These are phyloP conservation scores for Microstegium vimineum DNA, from an alignment of 176 grass and related monocot species.

Conservation along the genomic window DNA sequence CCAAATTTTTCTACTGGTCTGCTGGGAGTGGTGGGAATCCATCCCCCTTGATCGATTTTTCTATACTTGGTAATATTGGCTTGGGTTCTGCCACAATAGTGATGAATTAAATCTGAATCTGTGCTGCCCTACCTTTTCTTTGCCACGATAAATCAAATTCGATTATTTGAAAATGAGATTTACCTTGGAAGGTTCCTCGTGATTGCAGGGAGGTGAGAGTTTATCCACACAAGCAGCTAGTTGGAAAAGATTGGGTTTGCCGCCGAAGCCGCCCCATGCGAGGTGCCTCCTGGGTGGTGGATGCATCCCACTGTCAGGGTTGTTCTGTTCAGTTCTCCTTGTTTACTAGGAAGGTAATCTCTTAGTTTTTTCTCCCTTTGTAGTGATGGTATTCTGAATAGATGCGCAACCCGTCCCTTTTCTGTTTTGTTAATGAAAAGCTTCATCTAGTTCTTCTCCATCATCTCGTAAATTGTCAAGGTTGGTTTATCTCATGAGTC, in stretches of 20 bases:
- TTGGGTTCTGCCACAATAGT: neutral
- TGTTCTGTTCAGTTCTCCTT: slow-evolving; percentile 77
- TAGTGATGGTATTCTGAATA: neutral
- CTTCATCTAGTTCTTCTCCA: neutral
- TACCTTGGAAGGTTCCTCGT: neutral
- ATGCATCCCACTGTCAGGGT: slow-evolving; percentile 85
- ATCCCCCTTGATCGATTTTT: neutral
- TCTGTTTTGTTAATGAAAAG: neutral
- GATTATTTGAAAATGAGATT: neutral
- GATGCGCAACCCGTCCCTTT: neutral
- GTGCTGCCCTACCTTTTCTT: neutral
- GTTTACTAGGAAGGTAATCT: slow-evolving; percentile 74
- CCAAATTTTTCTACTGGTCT: neutral
- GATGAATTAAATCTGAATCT: neutral
- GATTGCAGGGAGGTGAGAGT: neutral
- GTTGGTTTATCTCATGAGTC: neutral
- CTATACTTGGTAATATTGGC: neutral
- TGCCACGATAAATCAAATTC: neutral
- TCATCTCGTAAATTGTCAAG: neutral
- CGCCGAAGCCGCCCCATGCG: slow-evolving; percentile 74
- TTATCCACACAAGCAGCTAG: slow-evolving; percentile 3
- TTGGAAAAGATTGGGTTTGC: slow-evolving; percentile 74
- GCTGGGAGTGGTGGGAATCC: neutral
- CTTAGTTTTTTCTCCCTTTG: neutral
- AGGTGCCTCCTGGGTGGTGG: slow-evolving; percentile 71